phyloP scores from a whole-genome alignment of 306 rosid species.

The Corylus avellana region DNA sequence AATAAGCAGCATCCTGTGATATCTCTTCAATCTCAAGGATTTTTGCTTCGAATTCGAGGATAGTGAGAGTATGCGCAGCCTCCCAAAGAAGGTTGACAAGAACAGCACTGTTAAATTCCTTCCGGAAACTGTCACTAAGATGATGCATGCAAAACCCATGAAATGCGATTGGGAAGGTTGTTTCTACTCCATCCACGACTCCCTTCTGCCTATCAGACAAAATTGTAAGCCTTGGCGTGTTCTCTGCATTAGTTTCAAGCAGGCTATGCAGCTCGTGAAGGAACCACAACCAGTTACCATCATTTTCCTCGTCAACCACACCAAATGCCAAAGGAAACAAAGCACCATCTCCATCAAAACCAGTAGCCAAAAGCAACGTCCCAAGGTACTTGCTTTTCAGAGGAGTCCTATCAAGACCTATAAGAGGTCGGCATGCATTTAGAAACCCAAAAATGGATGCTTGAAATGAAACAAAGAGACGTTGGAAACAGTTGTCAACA shows the following conservation, averaged over 20 bases:
- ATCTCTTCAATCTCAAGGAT: conserved; percentile 42
- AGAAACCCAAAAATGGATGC: conserved; percentile 56
- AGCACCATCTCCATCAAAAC: conserved; percentile 59
- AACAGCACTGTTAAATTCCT: conserved; percentile 45
- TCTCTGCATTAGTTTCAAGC: conserved; percentile 49
- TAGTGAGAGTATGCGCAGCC: conserved; percentile 53
- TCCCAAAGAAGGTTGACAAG: conserved; percentile 51
- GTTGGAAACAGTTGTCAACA: conserved; percentile 45
- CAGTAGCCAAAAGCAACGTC: conserved; percentile 53
- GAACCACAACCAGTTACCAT: conserved; percentile 64
- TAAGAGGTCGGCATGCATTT: conserved; percentile 58
- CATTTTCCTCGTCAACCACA: conserved; percentile 57
- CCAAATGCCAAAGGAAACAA: conserved; percentile 54
- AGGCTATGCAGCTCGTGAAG: conserved; percentile 49
- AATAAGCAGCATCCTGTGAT: conserved; percentile 54
- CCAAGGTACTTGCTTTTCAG: conserved; percentile 60
- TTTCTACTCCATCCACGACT: conserved; percentile 50
- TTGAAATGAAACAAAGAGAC: conserved; percentile 52
- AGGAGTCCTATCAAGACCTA: conserved; percentile 49
- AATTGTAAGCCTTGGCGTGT: conserved; percentile 58
- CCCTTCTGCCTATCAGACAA: conserved; percentile 54
- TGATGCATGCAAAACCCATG: conserved; percentile 58
- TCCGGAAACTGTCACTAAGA: conserved; percentile 49
- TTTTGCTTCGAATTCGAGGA: conserved; percentile 41
- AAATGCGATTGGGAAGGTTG: conserved; percentile 52